Conservation (phyloP, 768 basidiomycete species). For the Favolaschia claudopus region DNA sequence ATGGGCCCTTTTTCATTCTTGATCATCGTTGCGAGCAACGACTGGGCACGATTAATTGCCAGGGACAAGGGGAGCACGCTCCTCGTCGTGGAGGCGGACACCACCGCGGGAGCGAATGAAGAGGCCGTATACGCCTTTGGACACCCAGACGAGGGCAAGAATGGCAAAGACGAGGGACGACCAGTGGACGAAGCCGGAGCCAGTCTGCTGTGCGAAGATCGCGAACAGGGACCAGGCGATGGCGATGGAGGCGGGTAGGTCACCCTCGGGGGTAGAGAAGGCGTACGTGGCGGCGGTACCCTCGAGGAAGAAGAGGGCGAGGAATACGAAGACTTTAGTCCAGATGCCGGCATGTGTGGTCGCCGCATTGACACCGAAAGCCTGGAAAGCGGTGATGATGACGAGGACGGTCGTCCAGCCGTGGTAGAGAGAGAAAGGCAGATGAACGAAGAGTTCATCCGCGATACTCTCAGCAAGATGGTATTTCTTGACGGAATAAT, state of each 20-base stretch:
- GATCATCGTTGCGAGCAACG: neutral
- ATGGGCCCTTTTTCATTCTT: conserved; percentile 8
- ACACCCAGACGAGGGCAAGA: conserved; percentile 83
- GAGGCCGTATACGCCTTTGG: conserved; percentile 74
- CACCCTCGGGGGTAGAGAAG: conserved; percentile 89
- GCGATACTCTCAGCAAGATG: conserved; percentile 66
- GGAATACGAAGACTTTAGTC: conserved; percentile 96
- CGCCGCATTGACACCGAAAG: conserved; percentile 83
- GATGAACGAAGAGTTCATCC: conserved; percentile 91
- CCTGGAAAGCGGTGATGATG: conserved; percentile 83
- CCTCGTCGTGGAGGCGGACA: conserved; percentile 81
- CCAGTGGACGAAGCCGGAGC: conserved; percentile 88
- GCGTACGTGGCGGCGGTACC: conserved; percentile 93
- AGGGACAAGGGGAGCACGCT: conserved; percentile 83
- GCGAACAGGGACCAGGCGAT: conserved; percentile 95
- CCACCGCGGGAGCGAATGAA: conserved; percentile 55
- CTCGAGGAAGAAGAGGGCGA: conserved; percentile 92
- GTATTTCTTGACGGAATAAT: conserved; percentile 92
- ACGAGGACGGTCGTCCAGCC: conserved; percentile 91
- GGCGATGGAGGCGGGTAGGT: conserved; percentile 90
- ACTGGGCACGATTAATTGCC: conserved; percentile 21
- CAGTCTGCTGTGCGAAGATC: conserved; percentile 80
- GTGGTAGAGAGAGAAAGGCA: conserved; percentile 96
- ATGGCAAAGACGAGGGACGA: conserved; percentile 84
- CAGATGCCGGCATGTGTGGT: conserved; percentile 76